Conservation (phyloP, 768 basidiomycete genomes). For the Trametes cinnabarina region DNA sequence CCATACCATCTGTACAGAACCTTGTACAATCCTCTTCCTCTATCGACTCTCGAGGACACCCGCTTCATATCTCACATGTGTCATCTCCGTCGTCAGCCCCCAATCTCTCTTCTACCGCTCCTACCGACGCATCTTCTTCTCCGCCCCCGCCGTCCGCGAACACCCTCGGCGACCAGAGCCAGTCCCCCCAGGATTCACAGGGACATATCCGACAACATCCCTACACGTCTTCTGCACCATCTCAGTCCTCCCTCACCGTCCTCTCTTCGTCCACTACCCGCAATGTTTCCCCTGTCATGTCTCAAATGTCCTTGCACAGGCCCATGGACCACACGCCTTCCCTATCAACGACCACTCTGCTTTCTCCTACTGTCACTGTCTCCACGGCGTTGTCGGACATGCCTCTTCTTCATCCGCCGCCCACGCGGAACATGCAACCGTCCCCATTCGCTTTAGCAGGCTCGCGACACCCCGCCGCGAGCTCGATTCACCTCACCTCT, state of each 20-base stretch:
- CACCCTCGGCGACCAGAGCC: no score
- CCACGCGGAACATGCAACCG: neutral
- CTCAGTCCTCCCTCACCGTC: no score
- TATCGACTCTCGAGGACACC: neutral
- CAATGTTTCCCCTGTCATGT: neutral
- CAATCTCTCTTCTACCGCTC: slow-evolving; percentile 8
- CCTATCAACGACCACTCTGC: slow-evolving; percentile 2
- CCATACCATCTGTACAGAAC: neutral
- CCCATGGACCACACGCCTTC: no score
- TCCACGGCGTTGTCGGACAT: slow-evolving; percentile 10
- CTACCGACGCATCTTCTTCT: neutral
- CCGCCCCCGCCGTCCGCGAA: no score
- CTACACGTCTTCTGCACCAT: no score
- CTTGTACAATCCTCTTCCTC: neutral
- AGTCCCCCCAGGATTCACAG: no score
- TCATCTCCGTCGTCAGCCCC: slow-evolving; percentile 9
- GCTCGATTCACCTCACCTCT: slow-evolving; percentile 6
- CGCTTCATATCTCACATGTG: slow-evolving; percentile 3
- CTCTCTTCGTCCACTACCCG: no score
- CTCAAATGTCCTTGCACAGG: no score
- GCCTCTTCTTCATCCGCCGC: slow-evolving; percentile 12
- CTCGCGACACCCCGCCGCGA: neutral
- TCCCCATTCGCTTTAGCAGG: neutral
- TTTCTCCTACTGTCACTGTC: neutral
- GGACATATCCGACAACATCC: neutral